Evolutionary conservation across 768 basidiomycete genomes (phyloP).

Genomic region (Mycena vitilis): DNA sequence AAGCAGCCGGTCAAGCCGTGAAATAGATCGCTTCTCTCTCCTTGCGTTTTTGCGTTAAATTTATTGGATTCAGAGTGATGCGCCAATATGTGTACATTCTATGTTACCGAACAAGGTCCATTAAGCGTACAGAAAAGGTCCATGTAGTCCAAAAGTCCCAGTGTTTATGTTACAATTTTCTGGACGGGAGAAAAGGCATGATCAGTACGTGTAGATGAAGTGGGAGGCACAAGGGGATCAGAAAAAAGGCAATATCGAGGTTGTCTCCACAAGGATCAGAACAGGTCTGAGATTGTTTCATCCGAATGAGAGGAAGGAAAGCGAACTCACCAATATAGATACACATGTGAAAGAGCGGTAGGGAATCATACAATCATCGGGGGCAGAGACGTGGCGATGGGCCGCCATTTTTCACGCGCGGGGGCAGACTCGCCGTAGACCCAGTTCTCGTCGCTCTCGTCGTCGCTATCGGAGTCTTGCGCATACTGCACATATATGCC

Average conservation of each 20-base stretch:
- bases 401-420: slow-evolving; percentile 62
- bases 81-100: slow-evolving; percentile 5
- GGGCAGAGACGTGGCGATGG: slow-evolving; percentile 67
- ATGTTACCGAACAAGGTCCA: neutral
- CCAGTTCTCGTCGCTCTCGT: slow-evolving; percentile 64
- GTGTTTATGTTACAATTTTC: slow-evolving; percentile 22
- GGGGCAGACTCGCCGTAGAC: slow-evolving; percentile 70
- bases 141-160: slow-evolving; percentile 5
- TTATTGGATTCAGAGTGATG: too few relatives aligned
- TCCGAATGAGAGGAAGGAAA: slow-evolving; percentile 12
- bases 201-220: slow-evolving; percentile 12
- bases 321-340: slow-evolving; percentile 24
- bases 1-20: neutral
- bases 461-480: slow-evolving; percentile 70
- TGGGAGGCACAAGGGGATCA: slow-evolving; percentile 9
- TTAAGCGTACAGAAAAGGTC: slow-evolving; percentile 2
- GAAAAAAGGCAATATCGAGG: slow-evolving; percentile 35
- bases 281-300: slow-evolving; percentile 38
- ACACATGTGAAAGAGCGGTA: slow-evolving; percentile 36
- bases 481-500: slow-evolving; percentile 86
- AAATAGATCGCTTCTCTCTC: too few relatives aligned
- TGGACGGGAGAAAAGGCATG: neutral
- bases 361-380: slow-evolving; percentile 69
- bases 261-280: slow-evolving; percentile 34
- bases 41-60: too few relatives aligned